Base-by-base conservation (phyloP, 495 filamentous ascomycete species). In the Hypoxylon cercidicola region DNA sequence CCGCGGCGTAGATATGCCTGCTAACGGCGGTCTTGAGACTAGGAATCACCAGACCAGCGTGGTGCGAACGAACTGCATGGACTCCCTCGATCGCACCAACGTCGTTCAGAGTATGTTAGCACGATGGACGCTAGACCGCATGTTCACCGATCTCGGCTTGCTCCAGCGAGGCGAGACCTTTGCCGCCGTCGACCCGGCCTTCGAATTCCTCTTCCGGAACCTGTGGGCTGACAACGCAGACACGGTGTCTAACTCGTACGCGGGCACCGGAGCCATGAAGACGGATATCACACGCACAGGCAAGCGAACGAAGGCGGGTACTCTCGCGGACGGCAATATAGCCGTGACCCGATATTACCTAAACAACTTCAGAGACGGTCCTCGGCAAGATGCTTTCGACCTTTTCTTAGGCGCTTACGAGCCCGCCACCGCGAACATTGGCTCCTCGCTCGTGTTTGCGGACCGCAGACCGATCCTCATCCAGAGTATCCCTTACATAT, bases 151-250 rank as follows among this genome's bases (percentile, higher is more conserved):
- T 68, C 79, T 93, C 10, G 92, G 90, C 23, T 77, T 96, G 47
- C 81, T 97, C 34, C 73, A 83, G 15, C 80, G 82, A 6, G 92
- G 92, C 44, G 87, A 94, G 60, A 84, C 79, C 13, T 85, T 86
- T 62, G 85, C 87, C 12, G 84, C 86, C 43, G 87, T 89, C 65
- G 93, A 96, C 64, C 74, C 81, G 9, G 85, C 81, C 4, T 98
- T 99, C 71, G 93, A 95, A 72, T 77, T 88, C 67, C 75, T 97
- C 30, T 99, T 97, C 84, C 90, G 94, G 16, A 97, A 97, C 72
- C 82, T 97, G 30, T 99, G 95, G 95, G 95, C 95, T 32, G 95
- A 99, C 76, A 99, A 99, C 74, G 95, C 95, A 20, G 95, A 99
- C 70, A 89, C 92, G 13, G 95, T 99, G 19, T 94, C 92, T 20